Evolutionary conservation across 306 rosid species (phyloP), one percentile per base, ranked within the genome.

Genomic region (Vigna angularis): DNA sequence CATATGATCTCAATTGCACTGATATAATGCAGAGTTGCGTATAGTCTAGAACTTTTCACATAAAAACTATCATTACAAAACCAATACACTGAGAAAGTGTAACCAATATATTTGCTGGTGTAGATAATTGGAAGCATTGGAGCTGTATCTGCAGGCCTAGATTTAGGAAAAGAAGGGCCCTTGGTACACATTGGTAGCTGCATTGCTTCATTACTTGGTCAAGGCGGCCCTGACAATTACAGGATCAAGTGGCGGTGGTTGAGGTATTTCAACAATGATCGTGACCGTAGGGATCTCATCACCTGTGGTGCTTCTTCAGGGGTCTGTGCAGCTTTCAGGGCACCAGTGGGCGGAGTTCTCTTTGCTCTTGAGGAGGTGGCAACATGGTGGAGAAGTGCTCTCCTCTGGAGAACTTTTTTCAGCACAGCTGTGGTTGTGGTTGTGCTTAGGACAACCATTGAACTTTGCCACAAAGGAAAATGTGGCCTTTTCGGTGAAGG

Each of bases 361-460:
- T 93, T 93, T 79, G 18, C 97, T 45, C 86, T 93, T 14, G 98
- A 93, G 79, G 98, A 93, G 84, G 98, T 93, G 57, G 98, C 98
- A 49, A 93, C 96, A 13, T 93, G 97, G 98, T 93, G 98, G 98
- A 91, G 98, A 78, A 93, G 97, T 79, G 89, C 98, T 40, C 91
- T 93, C 48, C 90, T 93, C 5, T 93, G 98, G 98, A 82, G 98
- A 85, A 87, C 95, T 7, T 93, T 93, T 66, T 93, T 83, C 72
- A 90, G 98, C 87, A 93, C 98, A 7, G 98, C 98, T 24, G 85
- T 91, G 49, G 97, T 91, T 59, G 97, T 84, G 45, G 92, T 93
- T 4, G 90, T 93, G 73, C 91, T 93, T 24, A 87, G 96, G 84
- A 87, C 93, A 50, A 88, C 89, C 80, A 93, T 93, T 70, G 91